Evolutionary conservation across 495 filamentous ascomycete genomes (phyloP).

Genomic region (Aspergillus saccharolyticus): DNA sequence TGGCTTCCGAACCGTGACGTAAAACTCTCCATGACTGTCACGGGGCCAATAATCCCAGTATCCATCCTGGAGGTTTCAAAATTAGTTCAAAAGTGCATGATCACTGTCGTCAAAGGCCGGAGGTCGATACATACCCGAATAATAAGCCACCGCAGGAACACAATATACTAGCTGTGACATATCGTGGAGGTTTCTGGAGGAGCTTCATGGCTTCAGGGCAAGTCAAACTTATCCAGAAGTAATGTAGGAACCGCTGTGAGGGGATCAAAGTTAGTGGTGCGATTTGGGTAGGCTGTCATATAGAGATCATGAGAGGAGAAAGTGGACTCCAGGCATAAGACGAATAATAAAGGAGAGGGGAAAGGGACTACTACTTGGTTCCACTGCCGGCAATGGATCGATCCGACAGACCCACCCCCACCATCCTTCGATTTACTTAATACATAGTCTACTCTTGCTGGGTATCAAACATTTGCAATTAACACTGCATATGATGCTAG

Average conservation of each 20-base stretch:
- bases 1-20: conserved; percentile 42
- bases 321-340: not conserved
- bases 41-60: conserved; percentile 58
- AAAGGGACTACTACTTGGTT: not conserved
- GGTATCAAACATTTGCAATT: too few species aligned
- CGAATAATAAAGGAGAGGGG: not conserved
- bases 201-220: not conserved
- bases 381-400: not conserved
- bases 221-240: not conserved
- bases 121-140: conserved; percentile 12
- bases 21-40: conserved; percentile 57
- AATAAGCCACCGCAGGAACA: conserved; percentile 19
- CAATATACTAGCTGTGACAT: conserved; percentile 17
- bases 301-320: not conserved
- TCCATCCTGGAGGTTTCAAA: conserved; percentile 37
- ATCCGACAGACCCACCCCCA: not conserved
- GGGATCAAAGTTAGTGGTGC: not conserved
- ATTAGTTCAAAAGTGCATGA: not conserved
- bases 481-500: too few species aligned
- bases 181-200: conserved; percentile 12
- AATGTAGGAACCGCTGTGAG: not conserved
- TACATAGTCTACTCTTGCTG: too few species aligned
- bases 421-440: not conserved
- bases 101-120: not conserved
- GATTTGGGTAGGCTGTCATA: not conserved